Conservation (phyloP, 108 stramenopile genomes). For the Phaeodactylum tricornutum region DNA sequence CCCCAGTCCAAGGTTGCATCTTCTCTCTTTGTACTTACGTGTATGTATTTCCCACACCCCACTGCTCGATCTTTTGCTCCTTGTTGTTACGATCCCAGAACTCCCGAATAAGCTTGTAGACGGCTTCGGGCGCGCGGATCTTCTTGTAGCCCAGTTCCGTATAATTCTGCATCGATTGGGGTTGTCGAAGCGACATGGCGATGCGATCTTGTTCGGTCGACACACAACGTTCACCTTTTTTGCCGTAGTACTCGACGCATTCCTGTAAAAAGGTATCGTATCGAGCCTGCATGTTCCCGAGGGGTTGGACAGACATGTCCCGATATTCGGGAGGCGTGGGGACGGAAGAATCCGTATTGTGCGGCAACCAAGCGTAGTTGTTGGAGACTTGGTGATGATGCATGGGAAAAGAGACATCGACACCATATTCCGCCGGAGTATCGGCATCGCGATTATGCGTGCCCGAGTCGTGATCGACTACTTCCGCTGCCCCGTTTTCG, state of each 20-base stretch:
- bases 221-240: constrained; percentile 23
- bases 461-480: no score
- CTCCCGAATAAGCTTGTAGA: constrained; percentile 19
- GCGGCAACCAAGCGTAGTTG: constrained; percentile 76
- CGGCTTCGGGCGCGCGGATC: constrained; percentile 25
- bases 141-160: constrained; percentile 44
- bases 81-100: constrained; percentile 43
- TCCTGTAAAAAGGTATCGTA: constrained; percentile 49
- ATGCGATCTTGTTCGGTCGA: constrained; percentile 62
- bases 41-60: constrained; percentile 41
- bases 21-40: constrained; percentile 7
- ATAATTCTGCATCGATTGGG: constrained; percentile 54
- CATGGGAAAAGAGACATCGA: constrained; percentile 79
- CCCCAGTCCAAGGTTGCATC: background rate
- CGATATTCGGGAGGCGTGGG: constrained; percentile 35
- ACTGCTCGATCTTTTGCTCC: constrained; percentile 26
- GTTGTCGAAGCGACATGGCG: constrained; percentile 71
- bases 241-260: constrained; percentile 44
- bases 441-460: background rate
- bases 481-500: no score
- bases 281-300: constrained; percentile 40
- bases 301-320: constrained; percentile 48
- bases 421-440: constrained; percentile 40
- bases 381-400: constrained; percentile 40
- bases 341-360: constrained; percentile 46